Evolutionary conservation across 345 rosid genomes (phyloP), one percentile per base, ranked within the genome.

Genomic region (Viola odorata): DNA sequence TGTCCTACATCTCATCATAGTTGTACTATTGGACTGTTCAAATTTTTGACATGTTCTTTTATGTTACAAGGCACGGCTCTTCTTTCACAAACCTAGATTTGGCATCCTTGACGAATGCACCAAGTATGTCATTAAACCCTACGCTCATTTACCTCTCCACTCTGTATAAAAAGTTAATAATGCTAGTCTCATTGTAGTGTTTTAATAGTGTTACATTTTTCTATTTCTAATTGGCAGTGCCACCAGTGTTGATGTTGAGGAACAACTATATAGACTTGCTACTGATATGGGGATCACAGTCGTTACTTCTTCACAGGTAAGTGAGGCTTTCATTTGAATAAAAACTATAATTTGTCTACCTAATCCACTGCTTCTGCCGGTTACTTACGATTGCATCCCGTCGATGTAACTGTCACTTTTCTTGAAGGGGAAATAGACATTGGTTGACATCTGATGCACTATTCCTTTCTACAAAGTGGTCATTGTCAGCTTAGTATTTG

Each of bases 61-160:
- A 40, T 66, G 58, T 70, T 60, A 62, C 67, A 45, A 92, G 99
- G 97, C 96, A 23, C 96, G 99, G 13, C 77, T 92, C 38, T 90
- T 92, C 84, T 92, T 92, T 73, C 99, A 92, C 81, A 82, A 79
- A 64, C 99, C 99, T 11, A 82, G 66, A 68, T 92, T 87, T 69
- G 97, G 90, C 66, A 84, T 92, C 77, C 99, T 92, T 5, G 99
- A 92, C 11, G 99, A 92, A 77, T 92, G 99, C 84, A 92, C 97
- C 70, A 92, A 92, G 99, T 92, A 87, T 49, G 81, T 66, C 17
- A 69, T 50, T 47, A 23, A 60, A 39, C 65, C 62, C 50, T 54
- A 61, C 38, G 0, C 53, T 50, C 61, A 7, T 40, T 42, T 12
- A 17, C 32, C 13, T 10, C 3, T 3, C 32, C 32, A 1, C 2